A percentile compares a stretch with the other conserved stretches of the same genome.
Conservation (phyloP, 2,329 filamentous ascomycete genomes). For the Metarhizium robertsii region DNA sequence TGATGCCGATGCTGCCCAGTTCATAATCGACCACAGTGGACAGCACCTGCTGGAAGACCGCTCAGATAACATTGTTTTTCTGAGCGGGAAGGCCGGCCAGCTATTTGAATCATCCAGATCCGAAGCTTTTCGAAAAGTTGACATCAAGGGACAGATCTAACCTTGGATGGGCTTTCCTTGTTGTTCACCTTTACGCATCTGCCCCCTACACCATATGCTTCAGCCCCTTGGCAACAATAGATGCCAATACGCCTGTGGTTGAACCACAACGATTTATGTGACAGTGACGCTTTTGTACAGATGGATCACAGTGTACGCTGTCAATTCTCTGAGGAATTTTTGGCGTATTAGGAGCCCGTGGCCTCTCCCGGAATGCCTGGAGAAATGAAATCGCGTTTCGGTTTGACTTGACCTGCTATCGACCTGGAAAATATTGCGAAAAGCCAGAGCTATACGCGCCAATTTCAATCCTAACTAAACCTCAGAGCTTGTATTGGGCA, state of each 20-base stretch:
- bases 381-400: background rate
- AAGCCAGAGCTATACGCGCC: background rate
- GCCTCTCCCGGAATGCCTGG: background rate
- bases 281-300: background rate
- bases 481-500: background rate
- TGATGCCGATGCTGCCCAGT: constrained; percentile 82
- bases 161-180: constrained; percentile 3
- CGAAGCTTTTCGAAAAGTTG: constrained; percentile 74
- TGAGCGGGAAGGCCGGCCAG: constrained; percentile 61
- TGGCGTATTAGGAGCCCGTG: background rate
- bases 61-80: constrained; percentile 61
- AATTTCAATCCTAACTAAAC: background rate
- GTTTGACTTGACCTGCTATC: background rate
- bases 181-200: background rate
- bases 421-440: background rate
- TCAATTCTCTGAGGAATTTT: background rate
- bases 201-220: background rate
- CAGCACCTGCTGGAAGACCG: constrained; percentile 70
- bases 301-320: background rate
- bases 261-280: background rate
- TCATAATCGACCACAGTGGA: constrained; percentile 73
- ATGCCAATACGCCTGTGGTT: background rate
- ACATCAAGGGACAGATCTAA: constrained; percentile 97
- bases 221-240: background rate
- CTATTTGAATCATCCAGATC: constrained; percentile 67